Evolutionary conservation across 2,329 filamentous ascomycete species (phyloP).

Genomic region (Beauveria sp.): DNA sequence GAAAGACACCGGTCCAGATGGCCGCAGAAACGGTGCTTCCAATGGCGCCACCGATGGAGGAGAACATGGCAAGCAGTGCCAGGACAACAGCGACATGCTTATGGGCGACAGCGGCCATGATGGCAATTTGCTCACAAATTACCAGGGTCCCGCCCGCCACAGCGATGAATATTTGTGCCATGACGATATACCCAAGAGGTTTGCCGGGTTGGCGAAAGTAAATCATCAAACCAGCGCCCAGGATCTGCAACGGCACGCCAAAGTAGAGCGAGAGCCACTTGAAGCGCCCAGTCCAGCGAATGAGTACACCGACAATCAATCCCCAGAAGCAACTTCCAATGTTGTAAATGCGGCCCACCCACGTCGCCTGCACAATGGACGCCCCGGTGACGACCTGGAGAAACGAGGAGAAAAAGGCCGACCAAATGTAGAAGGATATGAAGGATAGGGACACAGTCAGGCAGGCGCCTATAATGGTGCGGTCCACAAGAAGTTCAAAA

Average conservation of each 20-base stretch:
- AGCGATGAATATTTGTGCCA: slow-evolving; percentile 54
- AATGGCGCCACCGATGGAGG: slow-evolving; percentile 2
- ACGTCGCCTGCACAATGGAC: slow-evolving; percentile 34
- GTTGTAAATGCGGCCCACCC: slow-evolving; percentile 41
- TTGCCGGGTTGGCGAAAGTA: slow-evolving; percentile 35
- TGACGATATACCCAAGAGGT: slow-evolving; percentile 47
- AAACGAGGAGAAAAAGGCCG: slow-evolving; percentile 48
- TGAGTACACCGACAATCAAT: slow-evolving; percentile 39
- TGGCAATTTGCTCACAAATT: slow-evolving; percentile 49
- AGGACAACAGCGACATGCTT: neutral
- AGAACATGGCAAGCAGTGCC: neutral
- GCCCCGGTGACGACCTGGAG: slow-evolving; percentile 44
- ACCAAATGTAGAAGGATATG: slow-evolving; percentile 44
- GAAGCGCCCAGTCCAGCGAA: slow-evolving; percentile 39
- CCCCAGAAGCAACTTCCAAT: slow-evolving; percentile 44
- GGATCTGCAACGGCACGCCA: slow-evolving; percentile 25
- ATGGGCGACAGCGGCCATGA: slow-evolving; percentile 49
- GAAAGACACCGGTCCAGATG: slow-evolving; percentile 4
- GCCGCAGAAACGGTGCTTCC: slow-evolving; percentile 1
- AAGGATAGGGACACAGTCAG: slow-evolving; percentile 36
- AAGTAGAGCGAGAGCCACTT: slow-evolving; percentile 35
- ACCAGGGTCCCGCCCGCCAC: slow-evolving; percentile 50
- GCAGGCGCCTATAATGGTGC: slow-evolving; percentile 45
- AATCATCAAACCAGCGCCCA: slow-evolving; percentile 33
- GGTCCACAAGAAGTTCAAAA: slow-evolving; percentile 40